Percentiles rank a stretch among this genome's conserved stretches.
Evolutionary conservation across 179 eudicot species (phyloP).

Genomic region (Camellia oleifera): DNA sequence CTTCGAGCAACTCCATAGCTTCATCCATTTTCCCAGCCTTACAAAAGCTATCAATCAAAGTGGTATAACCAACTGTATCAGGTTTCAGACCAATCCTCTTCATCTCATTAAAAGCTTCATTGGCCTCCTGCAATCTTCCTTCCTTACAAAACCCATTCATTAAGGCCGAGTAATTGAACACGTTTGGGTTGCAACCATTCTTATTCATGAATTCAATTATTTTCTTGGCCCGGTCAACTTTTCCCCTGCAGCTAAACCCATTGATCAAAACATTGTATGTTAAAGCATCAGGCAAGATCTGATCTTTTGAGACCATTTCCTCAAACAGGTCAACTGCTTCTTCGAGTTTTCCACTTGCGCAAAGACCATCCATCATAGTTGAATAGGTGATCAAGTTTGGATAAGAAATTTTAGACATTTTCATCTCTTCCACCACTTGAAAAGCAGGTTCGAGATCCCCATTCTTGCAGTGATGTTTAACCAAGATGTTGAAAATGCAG

Average conservation of each 20-base stretch:
- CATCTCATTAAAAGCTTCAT: conserved; percentile 59
- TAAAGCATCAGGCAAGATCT: conserved; percentile 76
- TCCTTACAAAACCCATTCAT: conserved; percentile 81
- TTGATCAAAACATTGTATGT: conserved; percentile 78
- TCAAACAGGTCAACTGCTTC: conserved; percentile 76
- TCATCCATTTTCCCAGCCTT: conserved; percentile 52
- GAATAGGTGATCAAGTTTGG: conserved; percentile 91
- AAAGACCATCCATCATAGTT: conserved; percentile 73
- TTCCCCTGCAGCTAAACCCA: conserved; percentile 74
- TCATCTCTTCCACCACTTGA: conserved; percentile 88
- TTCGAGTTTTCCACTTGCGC: conserved; percentile 53
- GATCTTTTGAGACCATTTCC: conserved; percentile 73
- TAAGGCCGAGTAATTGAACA: conserved; percentile 63
- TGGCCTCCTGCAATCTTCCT: conserved; percentile 63
- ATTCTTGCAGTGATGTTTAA: conserved; percentile 78
- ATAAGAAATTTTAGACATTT: conserved; percentile 45
- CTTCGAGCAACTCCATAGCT: conserved; percentile 56
- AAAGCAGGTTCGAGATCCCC: conserved; percentile 72
- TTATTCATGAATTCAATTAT: conserved; percentile 75
- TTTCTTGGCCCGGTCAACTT: conserved; percentile 71
- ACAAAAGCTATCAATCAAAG: conserved; percentile 67
- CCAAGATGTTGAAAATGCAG: conserved; percentile 83
- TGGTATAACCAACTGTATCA: conserved; percentile 69
- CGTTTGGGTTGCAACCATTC: conserved; percentile 76
- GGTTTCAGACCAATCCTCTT: conserved; percentile 59